These are phyloP conservation scores for Schoenoplectus triqueter DNA, from an alignment of 202 grass and related monocot genomes.

Conservation along the genomic window DNA sequence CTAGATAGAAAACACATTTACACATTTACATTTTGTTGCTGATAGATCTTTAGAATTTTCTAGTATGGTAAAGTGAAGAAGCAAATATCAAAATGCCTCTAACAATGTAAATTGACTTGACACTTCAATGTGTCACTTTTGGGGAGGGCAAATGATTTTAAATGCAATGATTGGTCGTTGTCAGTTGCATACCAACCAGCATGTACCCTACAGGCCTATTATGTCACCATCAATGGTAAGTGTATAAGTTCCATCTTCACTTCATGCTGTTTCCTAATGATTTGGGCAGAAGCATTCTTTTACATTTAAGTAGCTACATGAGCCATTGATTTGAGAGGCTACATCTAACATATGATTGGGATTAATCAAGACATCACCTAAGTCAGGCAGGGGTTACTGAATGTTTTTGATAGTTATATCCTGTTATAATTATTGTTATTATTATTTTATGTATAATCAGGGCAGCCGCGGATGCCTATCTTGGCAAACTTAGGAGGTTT, in stretches of 20 bases:
- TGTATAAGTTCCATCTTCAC: not conserved
- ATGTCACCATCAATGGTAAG: not conserved
- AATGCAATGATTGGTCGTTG: not conserved
- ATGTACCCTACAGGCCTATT: not conserved
- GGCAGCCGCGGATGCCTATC: constrained; percentile 21
- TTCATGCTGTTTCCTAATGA: not conserved
- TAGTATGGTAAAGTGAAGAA: not conserved
- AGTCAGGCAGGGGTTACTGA: not conserved
- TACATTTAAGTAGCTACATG: not conserved
- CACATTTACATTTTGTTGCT: not conserved
- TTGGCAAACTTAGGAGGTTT: constrained; percentile 46
- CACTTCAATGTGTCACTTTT: not conserved
- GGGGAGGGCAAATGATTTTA: not conserved
- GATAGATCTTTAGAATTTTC: constrained; percentile 9
- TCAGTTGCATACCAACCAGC: constrained; percentile 3
- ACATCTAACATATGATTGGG: not conserved
- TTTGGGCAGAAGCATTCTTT: constrained; percentile 21
- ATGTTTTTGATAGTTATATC: constrained; percentile 2
- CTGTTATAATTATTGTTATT: constrained; percentile 26
- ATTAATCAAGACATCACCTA: not conserved
- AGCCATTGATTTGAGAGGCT: constrained; percentile 18
- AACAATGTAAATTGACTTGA: not conserved
- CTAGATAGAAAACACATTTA: not conserved
- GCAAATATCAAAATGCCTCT: not conserved
- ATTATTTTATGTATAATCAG: constrained; percentile 42